Conservation (phyloP, 108 stramenopile species). For the Mayamaea pseudoterrestris region DNA sequence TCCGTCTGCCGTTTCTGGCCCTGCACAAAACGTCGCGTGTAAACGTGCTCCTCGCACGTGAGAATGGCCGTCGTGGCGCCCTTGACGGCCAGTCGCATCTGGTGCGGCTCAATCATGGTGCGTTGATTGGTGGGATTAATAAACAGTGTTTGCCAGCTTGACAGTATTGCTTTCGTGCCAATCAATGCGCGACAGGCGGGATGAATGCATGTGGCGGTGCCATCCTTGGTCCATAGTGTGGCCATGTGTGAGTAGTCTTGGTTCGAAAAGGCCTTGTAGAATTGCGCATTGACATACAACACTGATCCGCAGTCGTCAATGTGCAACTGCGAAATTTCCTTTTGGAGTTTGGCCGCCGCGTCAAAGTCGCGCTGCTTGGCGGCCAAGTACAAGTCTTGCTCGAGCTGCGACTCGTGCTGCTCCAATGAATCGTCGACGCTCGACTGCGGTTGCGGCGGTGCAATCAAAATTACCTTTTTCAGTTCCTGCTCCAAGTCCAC, state of each 20-base stretch:
- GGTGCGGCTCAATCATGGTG: slow-evolving; percentile 57
- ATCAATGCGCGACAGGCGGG: slow-evolving; percentile 55
- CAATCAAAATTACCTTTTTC: slow-evolving; percentile 34
- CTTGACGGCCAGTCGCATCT: slow-evolving; percentile 59
- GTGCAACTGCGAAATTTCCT: slow-evolving; percentile 56
- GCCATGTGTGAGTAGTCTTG: slow-evolving; percentile 57
- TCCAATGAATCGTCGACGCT: slow-evolving; percentile 19
- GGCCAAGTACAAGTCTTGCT: slow-evolving; percentile 29
- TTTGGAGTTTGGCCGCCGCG: slow-evolving; percentile 25
- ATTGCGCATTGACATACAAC: slow-evolving; percentile 57
- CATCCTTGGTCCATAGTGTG: slow-evolving; percentile 54
- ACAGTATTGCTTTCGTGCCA: slow-evolving; percentile 43
- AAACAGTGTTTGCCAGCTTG: slow-evolving; percentile 64
- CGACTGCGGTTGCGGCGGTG: slow-evolving; percentile 11
- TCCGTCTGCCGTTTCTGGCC: slow-evolving; percentile 32
- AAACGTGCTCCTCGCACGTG: slow-evolving; percentile 77
- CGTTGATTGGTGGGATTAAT: slow-evolving; percentile 31
- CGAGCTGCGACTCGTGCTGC: slow-evolving; percentile 22
- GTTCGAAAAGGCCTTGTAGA: slow-evolving; percentile 66
- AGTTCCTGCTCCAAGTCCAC: slow-evolving; percentile 42
- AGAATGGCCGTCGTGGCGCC: slow-evolving; percentile 58
- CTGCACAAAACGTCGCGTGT: slow-evolving; percentile 40
- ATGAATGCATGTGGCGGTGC: slow-evolving; percentile 64
- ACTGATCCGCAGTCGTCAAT: slow-evolving; percentile 74
- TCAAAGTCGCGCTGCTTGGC: slow-evolving; percentile 31